phyloP scores from a whole-genome alignment of 140 eudicot species.

The Bidens hawaiensis region DNA sequence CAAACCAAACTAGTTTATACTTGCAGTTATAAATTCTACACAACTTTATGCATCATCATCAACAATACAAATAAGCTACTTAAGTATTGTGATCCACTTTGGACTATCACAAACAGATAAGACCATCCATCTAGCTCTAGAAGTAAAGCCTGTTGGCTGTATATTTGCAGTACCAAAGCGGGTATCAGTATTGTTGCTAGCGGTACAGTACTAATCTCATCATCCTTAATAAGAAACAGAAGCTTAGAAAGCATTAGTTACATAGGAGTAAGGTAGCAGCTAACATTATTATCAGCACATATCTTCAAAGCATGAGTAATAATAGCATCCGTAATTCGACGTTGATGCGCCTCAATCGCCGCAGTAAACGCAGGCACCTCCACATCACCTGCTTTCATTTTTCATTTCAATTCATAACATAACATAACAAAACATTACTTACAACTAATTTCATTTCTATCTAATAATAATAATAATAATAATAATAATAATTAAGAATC shows the following conservation, averaged over 20 bases:
- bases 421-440: too few relatives aligned
- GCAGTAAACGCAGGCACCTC: constrained; percentile 91
- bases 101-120: not conserved
- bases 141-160: not conserved
- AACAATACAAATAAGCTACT: not conserved
- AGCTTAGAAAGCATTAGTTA: too few relatives aligned
- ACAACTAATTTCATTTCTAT: too few relatives aligned
- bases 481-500: too few relatives aligned
- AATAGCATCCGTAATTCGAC: constrained; percentile 61
- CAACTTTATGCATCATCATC: not conserved
- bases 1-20: not conserved
- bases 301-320: constrained; percentile 60
- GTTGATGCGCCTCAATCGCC: constrained; percentile 72
- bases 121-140: not conserved
- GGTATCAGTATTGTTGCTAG: too few relatives aligned
- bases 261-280: not conserved
- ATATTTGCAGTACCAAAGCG: too few relatives aligned
- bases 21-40: not conserved
- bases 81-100: not conserved
- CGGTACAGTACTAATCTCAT: too few relatives aligned
- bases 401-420: not conserved
- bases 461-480: too few relatives aligned
- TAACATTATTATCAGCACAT: constrained; percentile 54
- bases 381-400: constrained; percentile 35
- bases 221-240: too few relatives aligned